These are phyloP conservation scores for Arabis alpina DNA, from an alignment of 345 rosid species.

Conservation along the genomic window DNA sequence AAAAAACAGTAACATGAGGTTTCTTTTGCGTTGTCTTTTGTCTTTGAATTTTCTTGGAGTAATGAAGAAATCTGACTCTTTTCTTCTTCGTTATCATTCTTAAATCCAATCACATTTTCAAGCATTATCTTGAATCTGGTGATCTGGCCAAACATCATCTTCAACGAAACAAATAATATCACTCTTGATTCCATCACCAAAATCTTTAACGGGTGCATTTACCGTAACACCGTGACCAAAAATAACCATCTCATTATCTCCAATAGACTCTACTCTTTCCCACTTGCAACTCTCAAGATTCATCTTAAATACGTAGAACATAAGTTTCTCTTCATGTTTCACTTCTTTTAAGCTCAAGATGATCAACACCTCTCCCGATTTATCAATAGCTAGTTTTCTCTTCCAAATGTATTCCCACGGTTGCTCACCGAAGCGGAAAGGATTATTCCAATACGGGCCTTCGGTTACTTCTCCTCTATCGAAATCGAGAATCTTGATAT, in stretches of 20 bases:
- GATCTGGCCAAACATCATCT: constrained; percentile 9
- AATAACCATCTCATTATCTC: constrained; percentile 7
- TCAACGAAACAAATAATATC: constrained; percentile 5
- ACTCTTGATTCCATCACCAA: constrained; percentile 27
- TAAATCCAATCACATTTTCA: too few species aligned
- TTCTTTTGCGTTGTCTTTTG: too few species aligned
- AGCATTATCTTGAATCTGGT: too few species aligned
- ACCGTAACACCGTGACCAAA: constrained; percentile 27
- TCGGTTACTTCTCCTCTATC: background rate
- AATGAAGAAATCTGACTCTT: too few species aligned
- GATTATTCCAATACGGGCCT: background rate
- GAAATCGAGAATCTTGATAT: background rate
- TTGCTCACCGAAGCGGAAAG: background rate
- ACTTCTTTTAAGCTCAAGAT: constrained; percentile 19
- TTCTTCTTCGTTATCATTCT: too few species aligned
- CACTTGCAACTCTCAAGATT: constrained; percentile 24
- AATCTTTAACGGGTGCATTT: constrained; percentile 6
- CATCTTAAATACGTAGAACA: constrained; percentile 29
- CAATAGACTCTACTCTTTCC: constrained; percentile 27
- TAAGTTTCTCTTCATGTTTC: background rate
- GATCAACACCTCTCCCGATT: constrained; percentile 21
- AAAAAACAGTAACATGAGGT: too few species aligned
- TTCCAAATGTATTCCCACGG: constrained; percentile 20
- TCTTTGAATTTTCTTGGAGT: too few species aligned
- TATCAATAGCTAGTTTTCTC: constrained; percentile 4